Evolutionary conservation across 2,329 filamentous ascomycete genomes (phyloP), one percentile per base, ranked within the genome.

Genomic region (Phaeosphaeria sp.): DNA sequence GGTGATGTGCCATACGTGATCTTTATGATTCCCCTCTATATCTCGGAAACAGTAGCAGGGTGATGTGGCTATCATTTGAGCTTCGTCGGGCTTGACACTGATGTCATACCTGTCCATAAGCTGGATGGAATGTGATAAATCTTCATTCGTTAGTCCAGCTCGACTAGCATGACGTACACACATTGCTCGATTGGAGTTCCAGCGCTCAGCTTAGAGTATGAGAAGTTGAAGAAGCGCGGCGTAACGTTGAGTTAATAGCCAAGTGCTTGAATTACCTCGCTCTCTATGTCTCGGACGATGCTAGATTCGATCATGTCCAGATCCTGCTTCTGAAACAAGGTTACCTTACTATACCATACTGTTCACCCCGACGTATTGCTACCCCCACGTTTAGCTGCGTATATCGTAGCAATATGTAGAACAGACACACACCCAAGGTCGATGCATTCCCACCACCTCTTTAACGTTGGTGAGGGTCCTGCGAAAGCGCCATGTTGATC

Each of bases 241-340:
- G 55, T 45, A 24, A 65, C 53, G 6, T 18, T 15, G 45, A 65
- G 51, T 17, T 49, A 49, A 27, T 50, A 50, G 2, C 57, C 62
- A 3, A 65, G 24, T 1, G 43, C 45, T 45, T 54, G 53, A 24
- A 59, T 55, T 5, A 57, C 55, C 30, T 65, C 59, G 47, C 52
- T 53, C 27, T 57, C 51, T 3, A 61, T 27, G 5, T 48, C 51
- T 18, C 50, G 55, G 9, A 44, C 47, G n/a, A 61, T 54, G 30
- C 58, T 64, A 11, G 36, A 30, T 6, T 17, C 5, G 3, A 33
- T 56, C 22, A 56, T 30, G 18, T 6, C 21, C 9, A 30, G 3
- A 51, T 18, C 25, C 6, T 3, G 2, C 4, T 21, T 27, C 5
- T 53, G 3, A 55, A 30, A 3, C 40, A 43, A 43, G 6, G 3